Percentiles rank a stretch among this genome's conserved stretches.
phyloP scores from a whole-genome alignment of 192 early-diverging fungal species.

The Chytriomyces sp. region DNA sequence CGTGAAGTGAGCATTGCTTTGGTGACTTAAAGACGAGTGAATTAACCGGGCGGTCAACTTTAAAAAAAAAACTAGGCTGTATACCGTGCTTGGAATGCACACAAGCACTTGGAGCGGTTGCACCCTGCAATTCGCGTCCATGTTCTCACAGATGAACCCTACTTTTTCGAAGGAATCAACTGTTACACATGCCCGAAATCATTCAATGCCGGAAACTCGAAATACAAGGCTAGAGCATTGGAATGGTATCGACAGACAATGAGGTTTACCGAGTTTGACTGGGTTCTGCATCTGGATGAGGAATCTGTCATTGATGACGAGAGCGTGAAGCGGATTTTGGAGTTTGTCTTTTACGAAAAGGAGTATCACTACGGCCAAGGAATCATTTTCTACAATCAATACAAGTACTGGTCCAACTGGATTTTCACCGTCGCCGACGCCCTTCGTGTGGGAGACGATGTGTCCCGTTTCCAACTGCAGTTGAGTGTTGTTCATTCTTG shows the following conservation, averaged over 20 bases:
- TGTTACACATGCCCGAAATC: conserved; percentile 59
- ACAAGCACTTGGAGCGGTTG: conserved; percentile 54
- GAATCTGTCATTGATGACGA: conserved; percentile 59
- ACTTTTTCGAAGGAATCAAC: conserved; percentile 58
- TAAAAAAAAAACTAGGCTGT: conserved; percentile 36
- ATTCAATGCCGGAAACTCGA: conserved; percentile 43
- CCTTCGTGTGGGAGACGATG: conserved; percentile 58
- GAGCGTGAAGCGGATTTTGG: conserved; percentile 39
- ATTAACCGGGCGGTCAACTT: background rate
- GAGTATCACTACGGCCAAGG: conserved; percentile 57
- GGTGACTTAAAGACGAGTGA: background rate
- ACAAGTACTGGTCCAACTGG: conserved; percentile 59
- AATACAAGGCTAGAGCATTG: conserved; percentile 61
- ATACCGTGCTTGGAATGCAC: conserved; percentile 54
- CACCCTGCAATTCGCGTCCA: conserved; percentile 58
- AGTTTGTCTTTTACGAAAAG: conserved; percentile 52
- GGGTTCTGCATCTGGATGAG: conserved; percentile 62
- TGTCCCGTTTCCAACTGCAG: conserved; percentile 59
- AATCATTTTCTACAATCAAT: conserved; percentile 61
- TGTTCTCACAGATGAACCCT: conserved; percentile 61
- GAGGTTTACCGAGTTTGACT: conserved; percentile 56
- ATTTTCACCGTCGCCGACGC: conserved; percentile 62
- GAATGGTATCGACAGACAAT: conserved; percentile 61
- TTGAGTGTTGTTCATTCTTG: conserved; percentile 7
- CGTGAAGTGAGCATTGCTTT: conserved; percentile 16